phyloP scores from a whole-genome alignment of 257 asterid genomes.

The Primulina huaijiensis region DNA sequence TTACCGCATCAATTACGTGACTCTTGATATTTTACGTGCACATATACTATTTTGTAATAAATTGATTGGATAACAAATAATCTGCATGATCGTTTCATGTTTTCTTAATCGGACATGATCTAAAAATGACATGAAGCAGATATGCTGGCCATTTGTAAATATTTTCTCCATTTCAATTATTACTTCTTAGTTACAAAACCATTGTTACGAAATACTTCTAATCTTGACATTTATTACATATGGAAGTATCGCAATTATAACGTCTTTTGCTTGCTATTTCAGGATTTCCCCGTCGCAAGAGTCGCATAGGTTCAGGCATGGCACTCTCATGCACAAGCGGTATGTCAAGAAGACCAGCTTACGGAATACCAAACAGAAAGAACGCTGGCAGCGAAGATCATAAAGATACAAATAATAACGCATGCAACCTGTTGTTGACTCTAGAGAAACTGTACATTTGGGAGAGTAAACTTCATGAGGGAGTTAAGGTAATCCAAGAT shows the following conservation, averaged over 20 bases:
- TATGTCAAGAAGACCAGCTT: slow-evolving; percentile 3
- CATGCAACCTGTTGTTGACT: slow-evolving; percentile 17
- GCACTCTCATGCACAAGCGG: background rate
- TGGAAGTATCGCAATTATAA: background rate
- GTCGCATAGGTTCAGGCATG: slow-evolving; percentile 3
- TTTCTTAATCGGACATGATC: background rate
- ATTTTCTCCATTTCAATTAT: background rate
- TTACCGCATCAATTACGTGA: no score
- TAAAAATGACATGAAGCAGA: background rate
- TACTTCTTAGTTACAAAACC: background rate
- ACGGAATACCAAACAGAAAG: background rate
- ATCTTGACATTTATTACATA: background rate
- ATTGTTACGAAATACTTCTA: background rate
- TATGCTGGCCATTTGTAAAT: background rate
- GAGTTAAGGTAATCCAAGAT: slow-evolving; percentile 21
- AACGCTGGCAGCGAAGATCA: background rate
- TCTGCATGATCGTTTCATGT: background rate
- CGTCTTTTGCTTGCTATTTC: background rate
- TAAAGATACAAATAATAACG: background rate
- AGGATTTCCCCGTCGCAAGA: slow-evolving; percentile 4
- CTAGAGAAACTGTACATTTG: slow-evolving; percentile 25
- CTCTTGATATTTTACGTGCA: background rate
- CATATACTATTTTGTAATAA: background rate
- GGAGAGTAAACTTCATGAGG: slow-evolving; percentile 22
- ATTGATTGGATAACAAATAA: background rate